phyloP scores from a whole-genome alignment of 306 rosid genomes.

The Arachis hypogaea region DNA sequence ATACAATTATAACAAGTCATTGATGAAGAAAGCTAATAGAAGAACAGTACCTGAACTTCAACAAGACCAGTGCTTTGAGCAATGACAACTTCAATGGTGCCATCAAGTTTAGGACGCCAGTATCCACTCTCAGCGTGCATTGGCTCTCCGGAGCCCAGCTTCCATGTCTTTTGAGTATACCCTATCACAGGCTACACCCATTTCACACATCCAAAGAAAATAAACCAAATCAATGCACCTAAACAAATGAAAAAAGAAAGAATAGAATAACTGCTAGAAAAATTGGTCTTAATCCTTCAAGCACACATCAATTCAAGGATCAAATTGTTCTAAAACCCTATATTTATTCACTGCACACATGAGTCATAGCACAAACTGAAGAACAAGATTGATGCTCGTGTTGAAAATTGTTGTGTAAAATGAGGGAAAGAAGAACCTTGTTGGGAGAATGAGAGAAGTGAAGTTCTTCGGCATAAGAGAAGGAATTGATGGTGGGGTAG shows the following conservation, averaged over 20 bases:
- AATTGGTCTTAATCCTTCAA: too few relatives aligned
- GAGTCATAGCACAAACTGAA: too few relatives aligned
- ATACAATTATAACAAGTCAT: too few relatives aligned
- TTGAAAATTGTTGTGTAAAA: too few relatives aligned
- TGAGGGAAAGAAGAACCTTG: constrained; percentile 48
- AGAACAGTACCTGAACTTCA: constrained; percentile 74
- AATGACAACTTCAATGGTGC: constrained; percentile 75
- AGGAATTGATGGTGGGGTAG: constrained; percentile 78
- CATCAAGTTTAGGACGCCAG: constrained; percentile 85
- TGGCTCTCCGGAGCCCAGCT: constrained; percentile 70
- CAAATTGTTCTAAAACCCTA: neutral
- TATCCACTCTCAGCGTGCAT: constrained; percentile 90
- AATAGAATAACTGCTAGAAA: too few relatives aligned
- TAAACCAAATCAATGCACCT: constrained; percentile 18
- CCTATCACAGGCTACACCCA: constrained; percentile 71
- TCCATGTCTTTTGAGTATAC: constrained; percentile 88
- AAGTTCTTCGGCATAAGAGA: constrained; percentile 78
- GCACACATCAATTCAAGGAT: too few relatives aligned
- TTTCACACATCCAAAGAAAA: constrained; percentile 19
- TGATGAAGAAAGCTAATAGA: neutral
- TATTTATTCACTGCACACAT: too few relatives aligned
- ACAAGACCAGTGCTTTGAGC: constrained; percentile 89
- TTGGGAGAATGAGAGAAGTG: constrained; percentile 73
- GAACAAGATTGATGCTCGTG: too few relatives aligned
- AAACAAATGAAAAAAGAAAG: too few relatives aligned